A percentile compares a stretch with the other conserved stretches of the same genome.
phyloP scores from a whole-genome alignment of 495 filamentous ascomycete species.

The Penicillium macrosclerotiorum region DNA sequence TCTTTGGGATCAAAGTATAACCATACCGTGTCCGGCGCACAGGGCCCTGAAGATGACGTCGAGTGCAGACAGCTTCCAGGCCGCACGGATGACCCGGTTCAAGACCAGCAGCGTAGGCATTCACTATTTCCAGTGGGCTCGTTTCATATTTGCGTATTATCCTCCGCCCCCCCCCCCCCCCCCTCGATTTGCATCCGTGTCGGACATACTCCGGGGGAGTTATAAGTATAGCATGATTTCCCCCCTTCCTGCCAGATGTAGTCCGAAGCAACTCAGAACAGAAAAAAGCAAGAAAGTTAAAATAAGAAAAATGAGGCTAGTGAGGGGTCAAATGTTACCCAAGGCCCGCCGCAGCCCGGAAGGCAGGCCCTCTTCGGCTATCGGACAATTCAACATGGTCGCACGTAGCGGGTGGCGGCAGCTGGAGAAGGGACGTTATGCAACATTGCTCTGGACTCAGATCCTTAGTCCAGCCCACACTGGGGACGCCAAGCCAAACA shows the following conservation, averaged over 20 bases:
- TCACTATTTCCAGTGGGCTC: no score
- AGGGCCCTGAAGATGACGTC: conserved; percentile 23
- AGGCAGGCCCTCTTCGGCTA: background rate
- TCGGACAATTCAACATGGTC: conserved; percentile 19
- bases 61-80: background rate
- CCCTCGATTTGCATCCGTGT: conserved; percentile 9
- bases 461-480: background rate
- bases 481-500: background rate
- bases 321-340: conserved; percentile 16
- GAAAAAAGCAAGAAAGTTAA: background rate
- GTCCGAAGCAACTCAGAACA: background rate
- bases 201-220: conserved; percentile 18
- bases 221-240: background rate
- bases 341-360: conserved; percentile 3
- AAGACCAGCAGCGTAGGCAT: no score
- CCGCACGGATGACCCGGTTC: no score
- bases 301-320: conserved; percentile 2
- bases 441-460: conserved; percentile 4
- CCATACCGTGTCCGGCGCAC: conserved; percentile 5
- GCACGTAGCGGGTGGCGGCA: conserved; percentile 20
- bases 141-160: no score
- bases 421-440: conserved; percentile 2
- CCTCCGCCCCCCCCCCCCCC: no score
- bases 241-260: background rate
- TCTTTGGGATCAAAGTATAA: no score